A percentile compares a stretch with the other conserved stretches of the same genome.
These are phyloP conservation scores for Cutaneotrichosporon cutaneum DNA, from an alignment of 1,284 basidiomycete species.

Conservation along the genomic window DNA sequence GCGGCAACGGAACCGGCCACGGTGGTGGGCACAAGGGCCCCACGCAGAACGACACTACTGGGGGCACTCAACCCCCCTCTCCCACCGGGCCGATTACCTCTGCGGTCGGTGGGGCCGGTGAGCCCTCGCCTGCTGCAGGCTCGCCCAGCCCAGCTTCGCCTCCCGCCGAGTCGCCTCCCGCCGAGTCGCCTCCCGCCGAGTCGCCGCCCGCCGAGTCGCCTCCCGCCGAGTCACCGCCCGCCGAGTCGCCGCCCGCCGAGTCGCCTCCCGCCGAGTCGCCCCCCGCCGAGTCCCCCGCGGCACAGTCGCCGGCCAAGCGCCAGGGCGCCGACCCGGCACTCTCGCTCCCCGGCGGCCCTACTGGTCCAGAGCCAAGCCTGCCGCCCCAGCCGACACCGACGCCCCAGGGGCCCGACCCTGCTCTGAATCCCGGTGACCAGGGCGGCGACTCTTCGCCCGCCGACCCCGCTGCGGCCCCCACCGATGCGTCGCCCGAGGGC, in stretches of 20 bases:
- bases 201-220: neutral
- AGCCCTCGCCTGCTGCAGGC: no score
- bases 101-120: no score
- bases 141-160: neutral
- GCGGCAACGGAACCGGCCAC: neutral
- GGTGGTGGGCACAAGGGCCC: constrained; percentile 2
- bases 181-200: neutral
- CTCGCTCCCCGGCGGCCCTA: neutral
- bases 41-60: no score
- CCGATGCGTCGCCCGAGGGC: no score
- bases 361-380: neutral
- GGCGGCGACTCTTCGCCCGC: no score
- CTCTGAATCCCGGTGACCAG: no score
- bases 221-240: neutral
- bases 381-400: no score
- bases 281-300: neutral
- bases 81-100: no score
- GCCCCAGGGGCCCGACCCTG: no score
- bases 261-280: neutral
- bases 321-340: neutral
- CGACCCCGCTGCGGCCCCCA: no score
- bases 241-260: neutral
- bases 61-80: no score
- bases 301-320: neutral
- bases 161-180: no score